Evolutionary conservation across 2,329 filamentous ascomycete species (phyloP), one percentile per base, ranked within the genome.

Genomic region (Penicillium sp.): DNA sequence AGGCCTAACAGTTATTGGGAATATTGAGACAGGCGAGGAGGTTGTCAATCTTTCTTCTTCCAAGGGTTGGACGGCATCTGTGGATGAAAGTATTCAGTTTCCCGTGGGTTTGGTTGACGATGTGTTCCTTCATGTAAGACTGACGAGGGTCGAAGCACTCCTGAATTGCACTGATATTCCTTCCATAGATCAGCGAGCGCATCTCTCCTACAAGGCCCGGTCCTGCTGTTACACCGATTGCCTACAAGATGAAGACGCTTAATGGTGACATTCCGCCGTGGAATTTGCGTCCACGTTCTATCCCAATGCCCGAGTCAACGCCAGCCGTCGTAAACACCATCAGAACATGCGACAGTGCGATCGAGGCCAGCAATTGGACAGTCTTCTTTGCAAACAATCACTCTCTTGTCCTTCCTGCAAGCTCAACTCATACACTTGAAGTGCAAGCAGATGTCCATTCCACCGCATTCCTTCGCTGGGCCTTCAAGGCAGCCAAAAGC

Each of bases 181-280:
- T 11, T 46, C 3, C 29, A 7, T 13, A 68, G 66, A 68, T 66
- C 45, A 65, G 61, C 49, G 66, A 68, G 29, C 65, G 65, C 14
- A 50, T 66, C 14, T 11, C 26, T 13, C 57, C 63, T 7, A 37
- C 42, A 2, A 20, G 45, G 1, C 11, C 34, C 1, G 16, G 22
- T 1, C 26, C 53, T 3, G 2, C 45, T 1, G 49, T 64, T 1
- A 59, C 26, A 2, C 66, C 70, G 2, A 54, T 66, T 1, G 39
- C 55, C 2, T 73, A 74, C 57, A 61, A 65, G 3, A 66, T 75
- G 44, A 68, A 59, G 29, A 74, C 72, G 0, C 31, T 70, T 24
- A 76, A 76, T 57, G 76, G 76, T 1, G 74, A 77, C 34, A 65
- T 77, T 5, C 49, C 71, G 1, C 74, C 74, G 0, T 78, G 76